Percentiles rank a stretch among this genome's conserved stretches.
Evolutionary conservation across 2,329 filamentous ascomycete genomes (phyloP).

Genomic region (Drechslerella dactyloides): DNA sequence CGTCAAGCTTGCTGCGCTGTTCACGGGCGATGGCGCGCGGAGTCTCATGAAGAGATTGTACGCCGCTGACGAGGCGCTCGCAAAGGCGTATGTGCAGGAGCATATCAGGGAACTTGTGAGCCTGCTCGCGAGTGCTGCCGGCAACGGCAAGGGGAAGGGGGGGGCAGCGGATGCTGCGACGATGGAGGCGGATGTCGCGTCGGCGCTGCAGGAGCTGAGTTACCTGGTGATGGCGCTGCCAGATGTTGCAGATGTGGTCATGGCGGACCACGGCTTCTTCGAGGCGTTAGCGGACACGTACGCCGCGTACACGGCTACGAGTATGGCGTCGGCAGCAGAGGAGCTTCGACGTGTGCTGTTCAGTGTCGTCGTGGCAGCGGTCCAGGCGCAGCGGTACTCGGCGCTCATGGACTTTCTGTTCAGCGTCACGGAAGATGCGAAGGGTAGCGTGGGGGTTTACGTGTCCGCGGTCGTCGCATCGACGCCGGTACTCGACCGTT

Average conservation of each 20-base stretch:
- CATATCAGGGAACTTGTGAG: slow-evolving; percentile 1
- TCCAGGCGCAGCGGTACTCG: slow-evolving; percentile 22
- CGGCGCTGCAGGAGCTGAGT: slow-evolving; percentile 18
- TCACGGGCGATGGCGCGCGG: slow-evolving; percentile 25
- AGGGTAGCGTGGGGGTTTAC: slow-evolving; percentile 7
- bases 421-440: slow-evolving; percentile 16
- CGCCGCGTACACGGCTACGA: neutral
- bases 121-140: neutral
- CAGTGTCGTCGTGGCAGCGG: slow-evolving; percentile 21
- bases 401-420: slow-evolving; percentile 33
- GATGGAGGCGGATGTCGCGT: neutral
- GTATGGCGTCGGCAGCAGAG: neutral
- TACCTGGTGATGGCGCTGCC: slow-evolving; percentile 42
- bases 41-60: slow-evolving; percentile 13
- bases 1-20: slow-evolving; percentile 38
- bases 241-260: slow-evolving; percentile 15
- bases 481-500: slow-evolving; percentile 26
- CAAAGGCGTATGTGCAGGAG: neutral
- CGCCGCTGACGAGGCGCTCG: neutral
- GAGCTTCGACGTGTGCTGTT: slow-evolving; percentile 35
- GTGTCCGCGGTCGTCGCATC: slow-evolving; percentile 19
- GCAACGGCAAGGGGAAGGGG: neutral
- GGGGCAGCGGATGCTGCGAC: slow-evolving; percentile 1
- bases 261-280: slow-evolving; percentile 21
- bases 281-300: slow-evolving; percentile 22